Base-by-base conservation (phyloP, 1,284 basidiomycete genomes). In the Ustilago vetiveriae region DNA sequence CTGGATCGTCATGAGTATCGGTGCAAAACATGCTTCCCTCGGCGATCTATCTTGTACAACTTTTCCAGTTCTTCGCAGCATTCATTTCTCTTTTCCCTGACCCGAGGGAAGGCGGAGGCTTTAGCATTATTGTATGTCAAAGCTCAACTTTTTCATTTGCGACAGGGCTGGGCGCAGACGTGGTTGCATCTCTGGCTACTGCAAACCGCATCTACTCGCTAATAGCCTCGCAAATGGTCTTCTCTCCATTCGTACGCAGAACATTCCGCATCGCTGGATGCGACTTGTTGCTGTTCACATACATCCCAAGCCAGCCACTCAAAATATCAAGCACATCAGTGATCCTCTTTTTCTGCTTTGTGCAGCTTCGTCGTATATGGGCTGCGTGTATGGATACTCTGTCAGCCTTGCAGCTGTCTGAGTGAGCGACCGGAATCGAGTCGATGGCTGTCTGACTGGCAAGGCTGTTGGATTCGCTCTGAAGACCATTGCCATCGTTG, bases 121-220 rank as follows among this genome's bases (percentile, higher is more conserved):
- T 11, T 35, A 33, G n/a, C n/a, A n/a, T n/a, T n/a, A n/a, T n/a
- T n/a, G n/a, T n/a, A n/a, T n/a, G n/a, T n/a, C n/a, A n/a, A n/a
- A n/a, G n/a, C n/a, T n/a, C n/a, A n/a, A n/a, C n/a, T n/a, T n/a
- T n/a, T n/a, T n/a, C n/a, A n/a, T n/a, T n/a, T 17, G 30, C n/a
- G 21, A 26, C 39, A 17, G 21, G 36, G 45, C 45, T 6, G 19
- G 17, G 37, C n/a, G 36, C 44, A 33, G 33, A 44, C 29, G 29
- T 41, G 13, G 39, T 37, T 26, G 45, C 19, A 19, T 29, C 24
- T 60, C 41, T 60, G 58, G 58, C 58, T 54, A 51, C 51, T 44
- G 38, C 47, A 24, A 30, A n/a, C 22, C 23, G 50, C 41, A 29
- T 40, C 23, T 39, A 23, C 2, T 45, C 19, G 16, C 24, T 39